Evolutionary conservation across 73 alveolate species (phyloP).

Genomic region (Paramecium tetraurelia): DNA sequence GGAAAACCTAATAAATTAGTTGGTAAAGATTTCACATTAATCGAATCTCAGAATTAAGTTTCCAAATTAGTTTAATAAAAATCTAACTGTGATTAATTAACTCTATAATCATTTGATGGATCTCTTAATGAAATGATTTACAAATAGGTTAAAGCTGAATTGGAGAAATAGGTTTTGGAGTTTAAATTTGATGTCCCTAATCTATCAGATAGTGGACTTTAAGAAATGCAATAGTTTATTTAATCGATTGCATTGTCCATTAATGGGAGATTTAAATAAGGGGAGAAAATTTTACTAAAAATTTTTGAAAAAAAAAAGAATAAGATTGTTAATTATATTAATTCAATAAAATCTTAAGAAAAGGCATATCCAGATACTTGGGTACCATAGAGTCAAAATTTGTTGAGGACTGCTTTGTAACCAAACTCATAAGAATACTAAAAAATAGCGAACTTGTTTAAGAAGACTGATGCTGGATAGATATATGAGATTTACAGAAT

Average conservation of each 20-base stretch:
- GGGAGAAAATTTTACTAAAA: not conserved
- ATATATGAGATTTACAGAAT: slow-evolving; percentile 14
- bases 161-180: not conserved
- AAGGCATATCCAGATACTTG: not conserved
- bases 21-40: not conserved
- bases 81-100: not conserved
- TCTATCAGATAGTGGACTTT: not conserved
- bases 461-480: not conserved
- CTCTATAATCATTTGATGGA: not conserved
- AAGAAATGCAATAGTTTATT: not conserved
- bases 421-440: not conserved
- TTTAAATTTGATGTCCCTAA: not conserved
- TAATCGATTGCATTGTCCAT: not conserved
- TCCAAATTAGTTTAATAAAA: not conserved
- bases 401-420: not conserved
- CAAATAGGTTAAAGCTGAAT: not conserved
- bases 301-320: not conserved
- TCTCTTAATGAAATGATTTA: not conserved
- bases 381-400: not conserved
- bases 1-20: not conserved
- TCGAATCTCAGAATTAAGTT: not conserved
- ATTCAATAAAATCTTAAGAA: not conserved
- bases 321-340: not conserved
- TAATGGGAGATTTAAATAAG: not conserved
- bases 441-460: not conserved